Base-by-base conservation (phyloP, 2,329 filamentous ascomycete genomes). In the Penicillium sp. region DNA sequence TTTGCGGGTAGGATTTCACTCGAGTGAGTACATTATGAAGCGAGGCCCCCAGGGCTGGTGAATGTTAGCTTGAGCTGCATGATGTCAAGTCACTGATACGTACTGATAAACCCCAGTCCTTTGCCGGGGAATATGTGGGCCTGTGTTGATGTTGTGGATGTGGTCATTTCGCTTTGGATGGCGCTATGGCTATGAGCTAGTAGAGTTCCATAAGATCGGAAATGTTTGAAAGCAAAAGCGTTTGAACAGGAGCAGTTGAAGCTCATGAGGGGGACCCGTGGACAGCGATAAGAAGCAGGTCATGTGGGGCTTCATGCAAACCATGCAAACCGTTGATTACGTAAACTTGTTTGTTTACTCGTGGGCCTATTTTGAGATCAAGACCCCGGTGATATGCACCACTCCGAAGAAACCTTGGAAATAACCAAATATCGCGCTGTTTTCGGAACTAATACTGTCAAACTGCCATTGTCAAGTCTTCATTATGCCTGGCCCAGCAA, bases 21-120 rank as follows among this genome's bases (percentile, higher is more conserved):
- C 90, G 87, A 27, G 90, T 92, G 56, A 97, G 77, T 67, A 95
- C 83, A 69, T 96, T 91, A 75, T 97, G 92, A 34, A 99, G 84
- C 2, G 92, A 96, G 59, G 91, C 90, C 53, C 94, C 94, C 54
- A 99, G 86, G 47, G 88, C 92, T 96, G 70, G 48, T 21, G 18
- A 51, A 39, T 54, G 52, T 71, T 69, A 71, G 60, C 64, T 48
- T 54, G 53, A 57, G 46, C 3, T 45, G 40, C 31, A 27, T 36
- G 27, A 13, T 45, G 53, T 52, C 31, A 8, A 44, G 10, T 44
- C 29, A 52, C 44, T 40, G 44, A 54, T 39, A 69, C 73, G 60
- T 75, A 76, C 79, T 77, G 58, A 87, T 77, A 60, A 86, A 86
- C n/a, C 87, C 86, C 58, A 89, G 75, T 21, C 83, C 86, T 66